Percentiles rank a stretch among this genome's conserved stretches.
phyloP scores from a whole-genome alignment of 768 basidiomycete species.

The Mrakia hoshinonis region DNA sequence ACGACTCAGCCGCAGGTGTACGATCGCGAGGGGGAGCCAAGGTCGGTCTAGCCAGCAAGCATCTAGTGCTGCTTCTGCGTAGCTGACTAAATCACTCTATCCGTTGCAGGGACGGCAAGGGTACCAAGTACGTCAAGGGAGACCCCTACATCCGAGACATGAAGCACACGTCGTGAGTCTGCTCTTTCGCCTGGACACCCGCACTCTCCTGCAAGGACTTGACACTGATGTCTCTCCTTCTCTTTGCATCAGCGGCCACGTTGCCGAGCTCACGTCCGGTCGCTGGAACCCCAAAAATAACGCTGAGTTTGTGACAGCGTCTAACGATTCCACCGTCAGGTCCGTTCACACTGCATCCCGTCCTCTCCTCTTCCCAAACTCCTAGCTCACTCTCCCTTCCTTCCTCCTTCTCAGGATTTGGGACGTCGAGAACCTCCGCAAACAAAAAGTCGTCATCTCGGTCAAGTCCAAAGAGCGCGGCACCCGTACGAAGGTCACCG shows the following conservation, averaged over 20 bases:
- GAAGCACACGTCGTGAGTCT: conserved; percentile 87
- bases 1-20: conserved; percentile 80
- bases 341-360: conserved; percentile 39
- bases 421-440: conserved; percentile 84
- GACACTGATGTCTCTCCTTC: conserved; percentile 23
- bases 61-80: no score
- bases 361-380: not conserved
- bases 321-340: conserved; percentile 94
- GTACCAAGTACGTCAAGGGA: conserved; percentile 61
- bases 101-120: conserved; percentile 27
- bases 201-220: not conserved
- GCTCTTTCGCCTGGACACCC: not conserved
- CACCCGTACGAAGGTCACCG: conserved; percentile 78
- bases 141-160: conserved; percentile 98
- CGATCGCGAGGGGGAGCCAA: conserved; percentile 84
- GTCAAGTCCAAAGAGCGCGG: conserved; percentile 94
- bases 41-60: no score
- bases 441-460: conserved; percentile 91
- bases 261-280: conserved; percentile 79
- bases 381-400: not conserved
- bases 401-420: conserved; percentile 57
- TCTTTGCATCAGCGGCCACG: conserved; percentile 66
- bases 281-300: conserved; percentile 86
- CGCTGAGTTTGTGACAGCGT: conserved; percentile 77
- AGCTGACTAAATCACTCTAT: no score